A percentile compares a stretch with the other conserved stretches of the same genome.
Conservation (phyloP, 208 protist species). For the Acanthamoeba lenticulata region DNA sequence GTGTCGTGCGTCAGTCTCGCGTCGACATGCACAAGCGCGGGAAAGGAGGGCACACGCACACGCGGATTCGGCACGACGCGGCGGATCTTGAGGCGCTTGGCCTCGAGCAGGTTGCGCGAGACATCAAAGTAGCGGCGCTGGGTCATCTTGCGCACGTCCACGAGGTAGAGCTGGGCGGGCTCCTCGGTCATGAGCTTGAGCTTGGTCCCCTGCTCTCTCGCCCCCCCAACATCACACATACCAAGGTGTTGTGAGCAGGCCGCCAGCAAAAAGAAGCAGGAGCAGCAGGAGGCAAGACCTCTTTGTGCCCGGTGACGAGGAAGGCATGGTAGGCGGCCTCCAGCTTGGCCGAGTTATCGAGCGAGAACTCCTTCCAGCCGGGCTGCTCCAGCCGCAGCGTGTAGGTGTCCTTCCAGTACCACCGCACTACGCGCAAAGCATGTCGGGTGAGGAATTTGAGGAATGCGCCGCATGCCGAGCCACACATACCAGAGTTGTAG, state of each 20-base stretch:
- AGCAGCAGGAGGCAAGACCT: not conserved
- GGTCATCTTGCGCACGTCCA: slow-evolving; percentile 51
- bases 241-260: too few relatives aligned
- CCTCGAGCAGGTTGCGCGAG: slow-evolving; percentile 30
- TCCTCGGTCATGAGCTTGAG: slow-evolving; percentile 34
- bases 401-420: slow-evolving; percentile 52
- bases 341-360: slow-evolving; percentile 31
- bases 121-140: slow-evolving; percentile 44
- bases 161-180: not conserved
- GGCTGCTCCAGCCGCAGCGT: slow-evolving; percentile 21
- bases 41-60: not conserved
- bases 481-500: not conserved
- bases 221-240: too few relatives aligned
- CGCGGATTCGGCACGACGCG: not conserved
- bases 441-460: not conserved
- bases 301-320: not conserved
- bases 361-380: slow-evolving; percentile 27
- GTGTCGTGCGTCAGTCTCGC: not conserved
- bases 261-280: not conserved
- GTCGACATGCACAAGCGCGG: not conserved
- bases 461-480: not conserved
- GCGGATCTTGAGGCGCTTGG: slow-evolving; percentile 9
- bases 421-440: slow-evolving; percentile 8
- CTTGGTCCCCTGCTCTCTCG: not conserved
- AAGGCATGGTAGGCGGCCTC: slow-evolving; percentile 6